A percentile compares a stretch with the other conserved stretches of the same genome.
phyloP scores from a whole-genome alignment of 306 rosid species.

The Chamaecrista fasciculata region DNA sequence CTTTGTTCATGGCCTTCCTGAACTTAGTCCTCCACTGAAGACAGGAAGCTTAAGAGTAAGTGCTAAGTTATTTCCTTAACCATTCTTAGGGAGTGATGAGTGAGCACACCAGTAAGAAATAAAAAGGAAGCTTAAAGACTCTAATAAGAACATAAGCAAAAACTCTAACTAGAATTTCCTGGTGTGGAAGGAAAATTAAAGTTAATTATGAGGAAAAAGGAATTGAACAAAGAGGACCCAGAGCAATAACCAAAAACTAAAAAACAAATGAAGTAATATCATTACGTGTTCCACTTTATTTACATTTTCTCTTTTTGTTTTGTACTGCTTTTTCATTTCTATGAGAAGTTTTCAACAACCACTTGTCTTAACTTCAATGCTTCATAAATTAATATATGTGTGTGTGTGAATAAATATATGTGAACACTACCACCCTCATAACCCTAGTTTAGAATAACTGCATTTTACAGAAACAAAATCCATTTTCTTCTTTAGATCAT shows the following conservation, averaged over 20 bases:
- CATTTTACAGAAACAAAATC: constrained; percentile 2
- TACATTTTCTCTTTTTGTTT: background rate
- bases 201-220: background rate
- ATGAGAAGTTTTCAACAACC: background rate
- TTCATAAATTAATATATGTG: background rate
- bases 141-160: background rate
- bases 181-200: no score
- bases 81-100: background rate
- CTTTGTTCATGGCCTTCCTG: constrained; percentile 93
- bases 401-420: no score
- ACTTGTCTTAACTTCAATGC: background rate
- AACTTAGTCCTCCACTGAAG: constrained; percentile 98
- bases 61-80: background rate
- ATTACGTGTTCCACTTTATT: background rate
- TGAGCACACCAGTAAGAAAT: background rate
- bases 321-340: background rate
- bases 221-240: background rate
- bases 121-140: background rate
- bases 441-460: constrained; percentile 8
- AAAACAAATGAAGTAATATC: background rate
- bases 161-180: background rate
- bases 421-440: background rate
- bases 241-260: background rate
- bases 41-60: constrained; percentile 27
- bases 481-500: constrained; percentile 16